These are phyloP conservation scores for Apiotrichum akiyoshidainum DNA, from an alignment of 1,284 basidiomycete genomes.

Conservation along the genomic window DNA sequence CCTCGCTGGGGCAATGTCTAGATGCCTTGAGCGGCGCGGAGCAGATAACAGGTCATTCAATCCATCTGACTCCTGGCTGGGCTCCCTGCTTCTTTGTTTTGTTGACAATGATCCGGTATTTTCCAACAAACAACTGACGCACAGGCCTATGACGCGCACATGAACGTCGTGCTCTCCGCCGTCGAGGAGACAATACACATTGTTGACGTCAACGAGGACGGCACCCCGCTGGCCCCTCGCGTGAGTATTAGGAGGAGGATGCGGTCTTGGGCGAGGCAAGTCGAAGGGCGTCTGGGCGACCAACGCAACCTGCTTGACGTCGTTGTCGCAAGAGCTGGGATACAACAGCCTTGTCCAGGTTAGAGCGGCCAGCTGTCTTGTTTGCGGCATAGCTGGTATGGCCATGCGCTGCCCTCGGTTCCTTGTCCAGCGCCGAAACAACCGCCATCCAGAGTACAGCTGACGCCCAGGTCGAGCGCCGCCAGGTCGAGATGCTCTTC, in stretches of 20 bases:
- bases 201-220: conserved; percentile 64
- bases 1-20: too few species aligned
- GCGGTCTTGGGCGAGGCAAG: too few species aligned
- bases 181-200: conserved; percentile 96
- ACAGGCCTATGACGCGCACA: conserved; percentile 98
- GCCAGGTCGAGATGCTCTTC: conserved; percentile 97
- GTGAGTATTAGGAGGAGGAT: conserved; percentile 39
- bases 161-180: conserved; percentile 97
- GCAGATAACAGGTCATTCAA: too few species aligned
- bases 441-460: neutral
- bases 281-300: too few species aligned
- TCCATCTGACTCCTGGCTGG: too few species aligned
- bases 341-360: too few species aligned
- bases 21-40: too few species aligned
- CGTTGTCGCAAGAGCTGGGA: too few species aligned
- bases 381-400: neutral
- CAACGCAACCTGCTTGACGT: too few species aligned
- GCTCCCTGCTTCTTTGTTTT: too few species aligned
- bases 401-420: neutral
- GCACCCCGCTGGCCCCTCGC: conserved; percentile 50
- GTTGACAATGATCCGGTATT: too few species aligned
- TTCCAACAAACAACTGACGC: neutral
- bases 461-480: conserved; percentile 71
- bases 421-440: neutral
- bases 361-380: too few species aligned